Conservation (phyloP, 78 protist species). For the Tieghemostelium lacteum region DNA sequence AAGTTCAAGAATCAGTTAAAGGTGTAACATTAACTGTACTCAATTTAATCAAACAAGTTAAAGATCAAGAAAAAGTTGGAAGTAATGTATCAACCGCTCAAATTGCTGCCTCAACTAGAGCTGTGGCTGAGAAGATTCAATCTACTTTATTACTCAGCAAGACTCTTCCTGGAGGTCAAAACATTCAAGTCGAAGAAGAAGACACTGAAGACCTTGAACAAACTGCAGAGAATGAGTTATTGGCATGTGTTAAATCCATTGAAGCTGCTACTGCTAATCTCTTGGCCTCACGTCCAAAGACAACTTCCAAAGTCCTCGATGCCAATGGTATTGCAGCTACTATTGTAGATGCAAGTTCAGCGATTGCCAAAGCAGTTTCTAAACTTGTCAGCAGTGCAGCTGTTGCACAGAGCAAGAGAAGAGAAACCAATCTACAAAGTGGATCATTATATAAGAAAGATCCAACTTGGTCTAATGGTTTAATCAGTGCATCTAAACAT, state of each 20-base stretch:
- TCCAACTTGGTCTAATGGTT: slow-evolving; percentile 86
- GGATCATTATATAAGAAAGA: slow-evolving; percentile 73
- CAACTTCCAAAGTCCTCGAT: slow-evolving; percentile 37
- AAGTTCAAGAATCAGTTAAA: slow-evolving; percentile 7
- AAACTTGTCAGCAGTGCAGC: slow-evolving; percentile 72
- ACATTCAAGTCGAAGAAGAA: slow-evolving; percentile 34
- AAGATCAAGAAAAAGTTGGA: slow-evolving; percentile 67
- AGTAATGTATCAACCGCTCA: background rate
- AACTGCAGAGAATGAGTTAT: slow-evolving; percentile 54
- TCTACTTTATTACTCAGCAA: slow-evolving; percentile 2
- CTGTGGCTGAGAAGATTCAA: slow-evolving; percentile 41
- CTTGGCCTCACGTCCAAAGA: slow-evolving; percentile 67
- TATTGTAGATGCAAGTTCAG: slow-evolving; percentile 62
- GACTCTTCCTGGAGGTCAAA: slow-evolving; percentile 59
- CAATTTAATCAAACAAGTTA: slow-evolving; percentile 13
- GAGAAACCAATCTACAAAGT: slow-evolving; percentile 25
- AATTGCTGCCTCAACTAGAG: slow-evolving; percentile 25
- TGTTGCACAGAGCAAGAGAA: slow-evolving; percentile 72
- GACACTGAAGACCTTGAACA: slow-evolving; percentile 46
- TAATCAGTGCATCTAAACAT: slow-evolving; percentile 80
- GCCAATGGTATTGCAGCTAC: slow-evolving; percentile 65
- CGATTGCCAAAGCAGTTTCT: slow-evolving; percentile 74
- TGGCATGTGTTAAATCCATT: slow-evolving; percentile 43
- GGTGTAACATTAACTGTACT: slow-evolving; percentile 29
- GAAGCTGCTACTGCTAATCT: slow-evolving; percentile 56